phyloP scores from a whole-genome alignment of 2,329 filamentous ascomycete species.

The Phaeosphaeriaceae sp. region DNA sequence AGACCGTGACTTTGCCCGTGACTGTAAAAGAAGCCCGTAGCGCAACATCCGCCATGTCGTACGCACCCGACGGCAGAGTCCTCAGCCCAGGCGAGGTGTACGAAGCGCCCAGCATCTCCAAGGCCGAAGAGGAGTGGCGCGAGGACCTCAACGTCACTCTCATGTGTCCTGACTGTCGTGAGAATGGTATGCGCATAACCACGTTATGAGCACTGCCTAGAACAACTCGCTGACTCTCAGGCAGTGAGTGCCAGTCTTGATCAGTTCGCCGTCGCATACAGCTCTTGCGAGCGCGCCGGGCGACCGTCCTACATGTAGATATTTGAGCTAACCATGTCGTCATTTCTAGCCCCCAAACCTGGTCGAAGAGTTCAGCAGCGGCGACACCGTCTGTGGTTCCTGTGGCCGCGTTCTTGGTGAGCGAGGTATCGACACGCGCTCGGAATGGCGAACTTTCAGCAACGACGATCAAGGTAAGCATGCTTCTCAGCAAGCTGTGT shows the following conservation, averaged over 20 bases:
- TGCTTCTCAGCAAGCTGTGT: background rate
- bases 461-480: conserved; percentile 86
- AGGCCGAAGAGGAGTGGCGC: conserved; percentile 63
- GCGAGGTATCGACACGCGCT: conserved; percentile 92
- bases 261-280: background rate
- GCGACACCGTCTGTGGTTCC: conserved; percentile 90
- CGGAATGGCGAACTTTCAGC: conserved; percentile 98
- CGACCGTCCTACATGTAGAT: background rate
- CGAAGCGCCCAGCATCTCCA: conserved; percentile 43
- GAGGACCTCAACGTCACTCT: conserved; percentile 88
- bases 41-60: conserved; percentile 32
- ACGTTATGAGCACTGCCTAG: background rate
- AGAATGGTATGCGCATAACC: background rate
- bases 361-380: conserved; percentile 88
- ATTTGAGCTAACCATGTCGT: background rate
- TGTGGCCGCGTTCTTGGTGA: conserved; percentile 92
- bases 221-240: background rate
- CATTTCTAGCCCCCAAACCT: conserved; percentile 76
- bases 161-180: conserved; percentile 79
- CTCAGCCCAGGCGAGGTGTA: conserved; percentile 56
- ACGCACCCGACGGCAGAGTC: conserved; percentile 42
- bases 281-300: background rate
- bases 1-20: conserved; percentile 9
- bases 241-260: background rate
- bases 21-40: background rate